Base-by-base conservation (phyloP, 2,329 filamentous ascomycete species). In the Clonostachys byssicola region DNA sequence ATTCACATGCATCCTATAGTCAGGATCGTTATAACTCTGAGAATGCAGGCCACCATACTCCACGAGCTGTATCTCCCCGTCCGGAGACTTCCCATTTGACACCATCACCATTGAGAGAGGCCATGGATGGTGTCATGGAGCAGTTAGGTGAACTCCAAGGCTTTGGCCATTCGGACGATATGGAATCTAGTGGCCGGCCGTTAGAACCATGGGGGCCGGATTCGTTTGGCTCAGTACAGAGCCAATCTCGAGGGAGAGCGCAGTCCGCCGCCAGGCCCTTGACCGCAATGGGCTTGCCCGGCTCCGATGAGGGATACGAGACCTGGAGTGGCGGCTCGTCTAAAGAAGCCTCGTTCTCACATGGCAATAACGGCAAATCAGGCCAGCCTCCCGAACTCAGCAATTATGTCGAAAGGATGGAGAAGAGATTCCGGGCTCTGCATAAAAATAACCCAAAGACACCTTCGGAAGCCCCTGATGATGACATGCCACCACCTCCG, bases 71-170 rank as follows among this genome's bases (percentile, higher is more conserved):
- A 1, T 75, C 72, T 35, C 82, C 82, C 5, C 91, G 89, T 6
- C 83, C 88, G 9, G 43, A 34, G 3, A 72, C 73, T 38, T 80
- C 77, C 41, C 83, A 83, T 2, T 72, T 89, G 63, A 99, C 94
- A 0, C 94, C 94, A 2, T 97, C 94, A 3, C 94, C 94, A 1
- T 72, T 99, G 4, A 80, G 94, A 49, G 90, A 92, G 64, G 94
- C 94, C 2, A 99, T 99, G 91, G 92, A 97, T 60, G 92, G 95
- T 65, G 92, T 99, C 5, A 96, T 97, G 83, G 90, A 94, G 54
- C 95, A 94, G 47, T 69, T 99, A 40, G 86, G 95, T 60, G 91
- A 92, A 50, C 89, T 99, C 74, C 65, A 62, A 18, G 48, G 48
- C 3, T 48, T 42, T n/a, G 43, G 47, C 3, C 43, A 40, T 5